Conservation (phyloP, 1,139 yeast genomes). For the Ashbya aceris region DNA sequence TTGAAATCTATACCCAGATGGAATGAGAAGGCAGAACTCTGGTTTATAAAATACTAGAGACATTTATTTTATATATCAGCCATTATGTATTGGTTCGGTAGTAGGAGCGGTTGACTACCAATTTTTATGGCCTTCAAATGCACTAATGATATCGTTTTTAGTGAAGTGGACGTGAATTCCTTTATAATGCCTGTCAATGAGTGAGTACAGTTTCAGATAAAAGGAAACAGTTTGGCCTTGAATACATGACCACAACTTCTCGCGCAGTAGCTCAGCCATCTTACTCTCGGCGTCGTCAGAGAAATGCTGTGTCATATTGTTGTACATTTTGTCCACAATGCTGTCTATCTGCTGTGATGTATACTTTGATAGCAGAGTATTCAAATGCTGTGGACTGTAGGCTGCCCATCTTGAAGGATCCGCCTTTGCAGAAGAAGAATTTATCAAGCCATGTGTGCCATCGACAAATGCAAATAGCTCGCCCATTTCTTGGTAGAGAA, state of each 20-base stretch:
- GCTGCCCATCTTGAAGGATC: constrained; percentile 55
- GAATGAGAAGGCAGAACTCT: no score
- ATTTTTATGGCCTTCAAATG: constrained; percentile 31
- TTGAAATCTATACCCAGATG: no score
- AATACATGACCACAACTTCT: constrained; percentile 43
- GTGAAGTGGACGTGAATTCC: constrained; percentile 35
- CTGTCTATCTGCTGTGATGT: constrained; percentile 49
- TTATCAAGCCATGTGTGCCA: constrained; percentile 49
- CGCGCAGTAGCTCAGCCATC: constrained; percentile 32
- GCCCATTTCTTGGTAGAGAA: constrained; percentile 53
- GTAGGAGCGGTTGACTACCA: neutral
- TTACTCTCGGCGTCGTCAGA: constrained; percentile 32
- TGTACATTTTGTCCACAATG: constrained; percentile 48
- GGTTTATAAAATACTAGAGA: no score
- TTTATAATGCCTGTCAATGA: constrained; percentile 38
- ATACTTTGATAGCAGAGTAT: constrained; percentile 46
- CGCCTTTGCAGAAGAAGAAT: constrained; percentile 30
- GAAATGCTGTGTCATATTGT: constrained; percentile 54
- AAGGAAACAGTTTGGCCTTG: constrained; percentile 42
- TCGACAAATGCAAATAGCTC: constrained; percentile 56
- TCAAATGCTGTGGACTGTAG: constrained; percentile 50
- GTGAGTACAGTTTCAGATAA: constrained; percentile 33
- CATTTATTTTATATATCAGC: no score
- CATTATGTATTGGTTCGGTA: no score
- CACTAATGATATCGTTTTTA: constrained; percentile 36